Base-by-base conservation (phyloP, 2,329 filamentous ascomycete species). In the Diaporthe humulicola region DNA sequence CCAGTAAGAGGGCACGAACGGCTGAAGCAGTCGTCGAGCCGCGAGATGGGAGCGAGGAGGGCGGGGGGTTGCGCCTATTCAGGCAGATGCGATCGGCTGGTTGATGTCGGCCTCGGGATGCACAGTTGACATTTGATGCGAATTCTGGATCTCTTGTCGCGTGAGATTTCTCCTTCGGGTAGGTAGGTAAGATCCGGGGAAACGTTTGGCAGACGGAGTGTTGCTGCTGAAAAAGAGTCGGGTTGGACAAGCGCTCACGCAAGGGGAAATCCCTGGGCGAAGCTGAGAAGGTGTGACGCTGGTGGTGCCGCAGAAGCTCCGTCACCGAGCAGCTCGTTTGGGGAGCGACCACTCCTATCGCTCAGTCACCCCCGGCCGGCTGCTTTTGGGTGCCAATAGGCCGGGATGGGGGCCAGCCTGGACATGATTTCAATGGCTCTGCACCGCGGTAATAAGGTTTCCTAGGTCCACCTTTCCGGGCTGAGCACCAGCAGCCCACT, bases 221-320 rank as follows among this genome's bases (percentile, higher is more conserved):
- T 52, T 67, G 64, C 64, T 67, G 64, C 64, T 67, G 64, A 38
- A 54, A 54, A 40, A 54, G 64, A 15, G 33, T 28, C 48, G 64
- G 48, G 64, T 54, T 54, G 48, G 64, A 40, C 64, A 69, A 17
- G 48, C 33, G 48, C 64, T 69, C 64, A 45, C 40, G 19, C 61
- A 69, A 69, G 64, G 64, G 64, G 64, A 54, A 40, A 69, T 69
- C 64, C 61, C 64, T 69, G 48, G 48, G 64, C 64, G n/a, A 54
- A 54, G 64, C 64, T 54, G 64, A 69, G 64, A 69, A 69, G 64
- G 64, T 67, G 64, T 69, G 64, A 69, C 64, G 48, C 64, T 54
- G 48, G 64, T 30, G 3, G 45, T 54, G 48, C 64, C 64, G 48
- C 64, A 67, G 64, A 67, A 54, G 64, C 64, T 67, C 64, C 64